A percentile compares a stretch with the other conserved stretches of the same genome.
These are phyloP conservation scores for Fraxinus sp. DNA, from an alignment of 305 asterid species.

Conservation along the genomic window DNA sequence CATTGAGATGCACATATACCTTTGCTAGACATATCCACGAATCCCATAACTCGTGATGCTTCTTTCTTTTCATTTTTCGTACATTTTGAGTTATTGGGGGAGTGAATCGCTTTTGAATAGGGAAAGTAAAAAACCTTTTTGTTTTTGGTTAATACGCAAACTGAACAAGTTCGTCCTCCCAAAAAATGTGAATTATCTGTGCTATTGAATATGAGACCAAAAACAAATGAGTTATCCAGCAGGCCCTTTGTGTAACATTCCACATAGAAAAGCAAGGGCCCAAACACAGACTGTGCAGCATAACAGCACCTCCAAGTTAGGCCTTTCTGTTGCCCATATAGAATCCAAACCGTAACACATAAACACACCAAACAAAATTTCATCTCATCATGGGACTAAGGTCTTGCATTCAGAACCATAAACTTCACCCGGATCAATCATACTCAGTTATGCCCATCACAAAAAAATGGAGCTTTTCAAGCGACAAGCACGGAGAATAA, in stretches of 20 bases:
- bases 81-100: neutral
- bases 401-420: slow-evolving; percentile 10
- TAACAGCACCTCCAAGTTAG: neutral
- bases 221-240: slow-evolving; percentile 12
- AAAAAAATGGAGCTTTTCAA: slow-evolving; percentile 15
- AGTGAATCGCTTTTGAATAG: neutral
- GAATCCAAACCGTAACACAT: neutral
- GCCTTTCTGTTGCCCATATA: slow-evolving; percentile 2
- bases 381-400: slow-evolving; percentile 4
- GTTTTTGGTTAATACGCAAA: neutral
- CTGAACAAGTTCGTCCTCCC: neutral
- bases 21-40: neutral
- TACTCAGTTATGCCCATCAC: slow-evolving; percentile 4
- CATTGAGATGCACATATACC: neutral
- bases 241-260: neutral
- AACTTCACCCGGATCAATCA: slow-evolving; percentile 15
- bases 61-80: neutral
- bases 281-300: slow-evolving; percentile 16
- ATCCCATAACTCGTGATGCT: neutral
- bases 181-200: neutral
- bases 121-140: neutral
- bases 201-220: neutral
- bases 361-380: neutral
- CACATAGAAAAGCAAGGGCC: neutral
- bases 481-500: slow-evolving; percentile 6